Evolutionary conservation across 441 rosid genomes (phyloP).

Genomic region (Pelargonium citronellum): DNA sequence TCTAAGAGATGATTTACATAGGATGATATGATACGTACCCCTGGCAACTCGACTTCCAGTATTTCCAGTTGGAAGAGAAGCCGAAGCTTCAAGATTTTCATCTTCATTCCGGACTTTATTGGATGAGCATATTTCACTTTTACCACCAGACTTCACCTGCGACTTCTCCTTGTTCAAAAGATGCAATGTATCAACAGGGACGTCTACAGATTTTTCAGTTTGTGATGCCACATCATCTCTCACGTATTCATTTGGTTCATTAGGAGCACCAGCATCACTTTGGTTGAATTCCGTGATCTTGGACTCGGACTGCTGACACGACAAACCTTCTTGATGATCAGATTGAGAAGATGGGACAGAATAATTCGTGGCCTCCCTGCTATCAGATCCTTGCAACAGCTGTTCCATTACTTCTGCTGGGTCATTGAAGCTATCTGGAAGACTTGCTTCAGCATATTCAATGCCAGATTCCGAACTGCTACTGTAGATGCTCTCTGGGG

Average conservation of each 20-base stretch:
- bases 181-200: conserved; percentile 31
- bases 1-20: conserved; percentile 12
- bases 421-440: conserved; percentile 35
- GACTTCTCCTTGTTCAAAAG: conserved; percentile 29
- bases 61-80: conserved; percentile 34
- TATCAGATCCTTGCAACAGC: conserved; percentile 25
- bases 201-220: conserved; percentile 29
- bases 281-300: conserved; percentile 25
- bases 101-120: conserved; percentile 38
- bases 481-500: conserved; percentile 64
- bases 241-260: conserved; percentile 31
- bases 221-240: conserved; percentile 26
- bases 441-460: conserved; percentile 38
- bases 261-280: conserved; percentile 24
- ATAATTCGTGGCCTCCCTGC: conserved; percentile 21
- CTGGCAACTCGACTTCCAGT: conserved; percentile 38
- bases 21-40: conserved; percentile 44
- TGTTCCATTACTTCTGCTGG: conserved; percentile 34
- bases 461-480: conserved; percentile 50
- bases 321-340: conserved; percentile 27
- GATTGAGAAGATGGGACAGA: conserved; percentile 40
- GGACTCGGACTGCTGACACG: conserved; percentile 21
- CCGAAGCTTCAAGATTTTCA: conserved; percentile 41
- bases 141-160: conserved; percentile 35
- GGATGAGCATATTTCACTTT: conserved; percentile 34